These are phyloP conservation scores for Penicillium crustosum DNA, from an alignment of 2,329 filamentous ascomycete genomes.

Conservation along the genomic window DNA sequence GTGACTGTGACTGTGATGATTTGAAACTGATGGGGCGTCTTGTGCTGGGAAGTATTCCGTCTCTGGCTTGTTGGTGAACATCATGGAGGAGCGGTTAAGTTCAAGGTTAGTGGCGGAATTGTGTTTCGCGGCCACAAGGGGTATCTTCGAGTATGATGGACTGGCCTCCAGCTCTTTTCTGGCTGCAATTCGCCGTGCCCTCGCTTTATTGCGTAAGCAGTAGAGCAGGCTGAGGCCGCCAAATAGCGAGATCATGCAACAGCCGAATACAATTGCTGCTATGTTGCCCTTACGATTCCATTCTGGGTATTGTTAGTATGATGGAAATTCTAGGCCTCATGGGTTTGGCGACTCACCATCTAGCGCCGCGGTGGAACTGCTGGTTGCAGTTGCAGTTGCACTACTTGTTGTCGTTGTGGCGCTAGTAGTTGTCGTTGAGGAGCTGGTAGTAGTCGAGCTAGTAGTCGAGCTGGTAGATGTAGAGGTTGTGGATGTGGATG, in stretches of 20 bases:
- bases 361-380: constrained; percentile 2
- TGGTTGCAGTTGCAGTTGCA: constrained; percentile 6
- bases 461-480: constrained; percentile 3
- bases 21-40: background rate
- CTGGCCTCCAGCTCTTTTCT: constrained; percentile 1
- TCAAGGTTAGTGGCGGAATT: background rate
- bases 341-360: background rate
- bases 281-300: constrained; percentile 18
- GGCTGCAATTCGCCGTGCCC: constrained; percentile 12
- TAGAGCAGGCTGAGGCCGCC: constrained; percentile 5
- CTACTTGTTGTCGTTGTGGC: background rate
- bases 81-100: constrained; percentile 6
- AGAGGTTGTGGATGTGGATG: background rate
- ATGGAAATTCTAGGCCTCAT: too few relatives aligned
- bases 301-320: background rate
- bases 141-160: background rate
- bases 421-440: constrained; percentile 1
- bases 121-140: background rate
- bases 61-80: constrained; percentile 10
- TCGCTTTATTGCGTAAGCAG: constrained; percentile 9
- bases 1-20: background rate
- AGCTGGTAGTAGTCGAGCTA: background rate
- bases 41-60: background rate
- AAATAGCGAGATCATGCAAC: constrained; percentile 15
- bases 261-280: constrained; percentile 10